Evolutionary conservation across 1,139 yeast species (phyloP).

Genomic region (Suhomyces terraborum): DNA sequence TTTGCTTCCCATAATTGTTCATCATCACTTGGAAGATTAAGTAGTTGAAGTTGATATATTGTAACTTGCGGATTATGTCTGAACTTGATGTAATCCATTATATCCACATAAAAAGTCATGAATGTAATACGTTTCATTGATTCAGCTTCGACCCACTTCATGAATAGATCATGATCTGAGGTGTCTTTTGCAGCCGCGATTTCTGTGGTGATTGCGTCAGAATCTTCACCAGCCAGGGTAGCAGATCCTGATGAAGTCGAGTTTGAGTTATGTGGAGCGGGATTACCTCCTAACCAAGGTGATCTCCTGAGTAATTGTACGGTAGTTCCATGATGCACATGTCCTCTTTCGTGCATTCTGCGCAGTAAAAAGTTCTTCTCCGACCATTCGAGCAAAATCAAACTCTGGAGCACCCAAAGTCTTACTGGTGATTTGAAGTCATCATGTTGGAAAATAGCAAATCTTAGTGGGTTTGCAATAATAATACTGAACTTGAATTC

Average conservation of each 20-base stretch:
- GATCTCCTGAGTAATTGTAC: slow-evolving; percentile 72
- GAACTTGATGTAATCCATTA: slow-evolving; percentile 76
- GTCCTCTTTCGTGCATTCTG: slow-evolving; percentile 70
- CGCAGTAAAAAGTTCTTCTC: slow-evolving; percentile 65
- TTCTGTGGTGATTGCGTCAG: slow-evolving; percentile 27
- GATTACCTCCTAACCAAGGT: slow-evolving; percentile 73
- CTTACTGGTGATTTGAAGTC: slow-evolving; percentile 62
- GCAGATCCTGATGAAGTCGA: slow-evolving; percentile 25
- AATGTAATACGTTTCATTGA: slow-evolving; percentile 76
- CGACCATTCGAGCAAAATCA: slow-evolving; percentile 62
- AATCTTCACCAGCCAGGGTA: slow-evolving; percentile 36
- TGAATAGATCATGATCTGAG: slow-evolving; percentile 35
- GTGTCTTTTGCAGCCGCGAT: slow-evolving; percentile 21
- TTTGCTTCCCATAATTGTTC: slow-evolving; percentile 64
- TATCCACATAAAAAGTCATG: slow-evolving; percentile 79
- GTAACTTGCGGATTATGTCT: slow-evolving; percentile 71
- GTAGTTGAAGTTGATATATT: slow-evolving; percentile 71
- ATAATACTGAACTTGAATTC: slow-evolving; percentile 25
- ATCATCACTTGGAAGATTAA: slow-evolving; percentile 76
- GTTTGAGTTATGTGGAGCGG: slow-evolving; percentile 31
- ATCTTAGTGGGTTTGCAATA: slow-evolving; percentile 64
- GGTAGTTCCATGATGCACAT: slow-evolving; percentile 75
- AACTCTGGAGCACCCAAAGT: slow-evolving; percentile 67
- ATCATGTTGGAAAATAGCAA: slow-evolving; percentile 58
- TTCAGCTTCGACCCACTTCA: slow-evolving; percentile 75